phyloP scores from a whole-genome alignment of 768 basidiomycete species.

The Suillus occidentalis region DNA sequence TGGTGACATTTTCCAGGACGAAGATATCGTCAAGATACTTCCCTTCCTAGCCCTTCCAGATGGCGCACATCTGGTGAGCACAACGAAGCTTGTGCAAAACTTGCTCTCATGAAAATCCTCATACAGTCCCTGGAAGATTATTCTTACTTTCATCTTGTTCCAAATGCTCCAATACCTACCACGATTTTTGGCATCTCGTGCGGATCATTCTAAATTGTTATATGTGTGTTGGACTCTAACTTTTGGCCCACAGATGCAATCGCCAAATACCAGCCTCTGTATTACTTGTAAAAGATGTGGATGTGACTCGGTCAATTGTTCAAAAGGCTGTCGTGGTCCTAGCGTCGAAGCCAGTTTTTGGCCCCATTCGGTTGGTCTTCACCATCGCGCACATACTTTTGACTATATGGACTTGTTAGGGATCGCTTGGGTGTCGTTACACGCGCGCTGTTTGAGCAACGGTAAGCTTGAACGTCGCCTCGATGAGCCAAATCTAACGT shows the following conservation, averaged over 20 bases:
- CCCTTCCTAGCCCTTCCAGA: conserved; percentile 97
- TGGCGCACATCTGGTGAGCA: conserved; percentile 83
- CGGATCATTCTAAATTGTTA: conserved; percentile 29
- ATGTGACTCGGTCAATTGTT: conserved; percentile 93
- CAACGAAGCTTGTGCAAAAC: not conserved
- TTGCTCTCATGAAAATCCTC: conserved; percentile 13
- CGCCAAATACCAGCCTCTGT: conserved; percentile 86
- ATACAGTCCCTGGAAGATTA: conserved; percentile 70
- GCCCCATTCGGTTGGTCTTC: conserved; percentile 74
- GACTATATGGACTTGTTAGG: conserved; percentile 36
- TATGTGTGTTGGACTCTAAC: not conserved
- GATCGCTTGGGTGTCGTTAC: conserved; percentile 96
- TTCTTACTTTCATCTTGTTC: conserved; percentile 92
- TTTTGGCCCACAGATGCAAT: conserved; percentile 65
- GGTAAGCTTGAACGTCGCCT: conserved; percentile 35
- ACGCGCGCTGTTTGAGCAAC: conserved; percentile 84
- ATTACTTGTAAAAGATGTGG: conserved; percentile 73
- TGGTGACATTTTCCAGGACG: conserved; percentile 80
- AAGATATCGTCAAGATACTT: conserved; percentile 79
- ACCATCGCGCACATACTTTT: not conserved
- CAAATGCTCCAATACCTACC: conserved; percentile 62
- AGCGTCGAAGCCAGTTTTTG: conserved; percentile 88
- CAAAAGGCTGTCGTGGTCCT: conserved; percentile 98
- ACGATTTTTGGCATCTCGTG: conserved; percentile 97
- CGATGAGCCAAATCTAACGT: not conserved